These are phyloP conservation scores for Dianthus caryophyllus DNA, from an alignment of 148 eudicot genomes.

Conservation along the genomic window DNA sequence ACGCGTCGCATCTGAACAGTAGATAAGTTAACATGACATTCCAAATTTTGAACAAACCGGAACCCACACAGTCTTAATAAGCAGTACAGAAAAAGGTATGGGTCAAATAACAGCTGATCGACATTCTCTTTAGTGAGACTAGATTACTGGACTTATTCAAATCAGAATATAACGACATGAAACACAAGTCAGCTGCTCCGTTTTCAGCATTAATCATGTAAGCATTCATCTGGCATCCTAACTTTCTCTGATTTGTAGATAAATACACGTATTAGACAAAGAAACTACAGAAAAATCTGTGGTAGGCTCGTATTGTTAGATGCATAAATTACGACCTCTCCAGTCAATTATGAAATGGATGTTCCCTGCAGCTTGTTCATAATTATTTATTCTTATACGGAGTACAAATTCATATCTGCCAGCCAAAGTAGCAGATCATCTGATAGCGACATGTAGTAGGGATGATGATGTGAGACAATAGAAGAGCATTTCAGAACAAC, in stretches of 20 bases:
- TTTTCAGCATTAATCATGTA: background rate
- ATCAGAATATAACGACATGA: background rate
- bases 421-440: background rate
- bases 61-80: background rate
- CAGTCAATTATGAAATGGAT: background rate
- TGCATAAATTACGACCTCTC: background rate
- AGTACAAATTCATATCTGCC: background rate
- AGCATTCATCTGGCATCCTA: background rate
- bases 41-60: background rate
- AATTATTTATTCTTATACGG: background rate
- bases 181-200: background rate
- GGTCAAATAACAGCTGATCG: background rate
- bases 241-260: background rate
- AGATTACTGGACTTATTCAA: background rate
- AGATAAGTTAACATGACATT: slow-evolving; percentile 2
- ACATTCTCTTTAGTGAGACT: background rate
- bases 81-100: background rate
- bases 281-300: background rate
- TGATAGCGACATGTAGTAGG: background rate
- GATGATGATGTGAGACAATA: background rate
- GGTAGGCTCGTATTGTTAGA: background rate
- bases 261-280: background rate
- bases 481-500: background rate
- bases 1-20: background rate
- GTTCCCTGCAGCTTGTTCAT: background rate